Evolutionary conservation across 1,284 basidiomycete species (phyloP), one percentile per base, ranked within the genome.

Genomic region (Phlebopus sp.): DNA sequence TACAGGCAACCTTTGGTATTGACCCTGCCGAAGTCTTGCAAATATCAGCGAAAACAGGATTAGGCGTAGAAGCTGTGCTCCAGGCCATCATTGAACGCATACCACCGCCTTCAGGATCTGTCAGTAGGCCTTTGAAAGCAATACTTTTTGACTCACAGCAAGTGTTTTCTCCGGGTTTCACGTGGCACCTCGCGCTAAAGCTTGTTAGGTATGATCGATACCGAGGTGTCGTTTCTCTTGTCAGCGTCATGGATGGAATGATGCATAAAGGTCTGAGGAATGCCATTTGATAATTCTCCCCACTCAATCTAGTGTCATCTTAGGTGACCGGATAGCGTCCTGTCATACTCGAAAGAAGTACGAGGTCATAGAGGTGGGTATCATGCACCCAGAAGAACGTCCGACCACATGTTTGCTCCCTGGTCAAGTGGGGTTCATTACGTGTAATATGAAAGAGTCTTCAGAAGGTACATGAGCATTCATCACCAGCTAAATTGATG

Each of bases 371-470:
- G 95, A 97, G 56, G 69, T 97, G 8, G 97, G 97, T 13, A 81
- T 99, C 51, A 87, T 97, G 79, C 78, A 96, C 63, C 97, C 96
- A 1, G 90, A 93, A 58, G 92, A 96, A 62, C 73, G 84, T 15
- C 76, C 84, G 7, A 88, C 86, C 0, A 73, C 74, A 8, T 77
- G 79, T 39, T 70, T 98, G 44, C 77, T 79, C 42, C 84, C 91
- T 41, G 94, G 94, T 3, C 95, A 97, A 72, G 95, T 97, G 14
- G 94, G 94, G 25, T 94, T 82, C 64, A 81, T 89, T 47, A 79
- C 92, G 2, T 97, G 94, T 68, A 97, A 93, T 62, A 99, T 99
- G 96, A 99, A 98, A 68, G 90, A 98, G 60, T 92, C 92, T 13
- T 84, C 86, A n/a, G 96, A 99, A 75, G 95, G 94, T 92, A 46